phyloP scores from a whole-genome alignment of 1,284 basidiomycete species.

The Ceratobasidium papillatum region DNA sequence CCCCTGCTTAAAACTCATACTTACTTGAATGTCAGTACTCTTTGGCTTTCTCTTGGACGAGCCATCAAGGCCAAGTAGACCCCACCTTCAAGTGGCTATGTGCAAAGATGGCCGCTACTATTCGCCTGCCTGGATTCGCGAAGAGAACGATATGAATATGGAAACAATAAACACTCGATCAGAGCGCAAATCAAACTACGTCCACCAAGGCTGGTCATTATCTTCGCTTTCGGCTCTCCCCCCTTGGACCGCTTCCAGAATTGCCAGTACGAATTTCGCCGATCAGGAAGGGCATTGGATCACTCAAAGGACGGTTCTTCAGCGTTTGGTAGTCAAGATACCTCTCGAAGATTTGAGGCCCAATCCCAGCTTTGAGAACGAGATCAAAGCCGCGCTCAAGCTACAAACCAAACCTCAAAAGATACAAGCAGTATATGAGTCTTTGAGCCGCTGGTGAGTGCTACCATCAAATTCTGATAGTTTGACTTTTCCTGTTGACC shows the following conservation, averaged over 20 bases:
- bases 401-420: background rate
- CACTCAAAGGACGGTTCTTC: background rate
- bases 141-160: background rate
- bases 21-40: background rate
- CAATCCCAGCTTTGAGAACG: background rate
- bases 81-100: background rate
- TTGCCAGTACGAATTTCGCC: background rate
- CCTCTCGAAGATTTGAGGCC: background rate
- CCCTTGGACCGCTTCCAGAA: slow-evolving; percentile 1
- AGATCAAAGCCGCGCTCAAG: background rate
- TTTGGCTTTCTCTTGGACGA: background rate
- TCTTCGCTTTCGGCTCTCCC: background rate
- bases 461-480: background rate
- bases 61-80: background rate
- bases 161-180: background rate
- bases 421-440: background rate
- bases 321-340: background rate
- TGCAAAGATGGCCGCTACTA: background rate
- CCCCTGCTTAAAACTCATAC: too few species aligned
- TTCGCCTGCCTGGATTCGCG: background rate
- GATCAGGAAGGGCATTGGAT: background rate
- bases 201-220: slow-evolving; percentile 22
- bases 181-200: slow-evolving; percentile 6
- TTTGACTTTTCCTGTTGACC: background rate
- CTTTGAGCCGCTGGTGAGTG: background rate